Conservation (phyloP, 2,329 filamentous ascomycete species). For the Dothistroma septosporum region DNA sequence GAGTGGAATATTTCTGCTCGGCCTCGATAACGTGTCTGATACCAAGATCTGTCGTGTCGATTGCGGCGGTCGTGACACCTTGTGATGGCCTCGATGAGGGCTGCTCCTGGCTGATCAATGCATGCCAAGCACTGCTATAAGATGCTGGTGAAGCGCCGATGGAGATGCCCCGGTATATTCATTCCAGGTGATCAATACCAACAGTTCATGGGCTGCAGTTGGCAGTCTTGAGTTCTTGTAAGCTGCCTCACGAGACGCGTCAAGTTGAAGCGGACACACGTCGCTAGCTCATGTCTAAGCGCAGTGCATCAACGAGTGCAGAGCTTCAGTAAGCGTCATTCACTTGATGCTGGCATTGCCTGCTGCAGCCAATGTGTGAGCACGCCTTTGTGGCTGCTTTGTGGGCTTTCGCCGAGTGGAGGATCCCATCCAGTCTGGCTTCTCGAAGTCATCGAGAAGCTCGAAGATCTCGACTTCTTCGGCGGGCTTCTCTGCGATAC, state of each 20-base stretch:
- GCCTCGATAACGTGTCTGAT: background rate
- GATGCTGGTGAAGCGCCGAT: background rate
- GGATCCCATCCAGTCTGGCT: background rate
- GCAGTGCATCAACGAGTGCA: background rate
- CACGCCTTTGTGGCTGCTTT: conserved; percentile 4
- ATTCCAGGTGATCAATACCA: background rate
- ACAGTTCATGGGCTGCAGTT: background rate
- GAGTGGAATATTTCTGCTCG: background rate
- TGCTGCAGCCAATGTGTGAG: background rate
- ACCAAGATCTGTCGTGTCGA: background rate
- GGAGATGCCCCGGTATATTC: background rate
- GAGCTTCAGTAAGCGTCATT: background rate
- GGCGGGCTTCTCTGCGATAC: conserved; percentile 17
- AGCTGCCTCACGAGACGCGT: background rate
- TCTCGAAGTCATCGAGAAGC: conserved; percentile 14
- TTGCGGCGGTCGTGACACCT: background rate
- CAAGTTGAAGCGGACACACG: background rate
- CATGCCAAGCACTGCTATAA: background rate
- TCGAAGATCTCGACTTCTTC: conserved; percentile 18
- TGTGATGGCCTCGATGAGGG: background rate
- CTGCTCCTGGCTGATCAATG: background rate
- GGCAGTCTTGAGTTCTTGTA: background rate
- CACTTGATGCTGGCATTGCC: background rate
- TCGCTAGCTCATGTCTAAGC: background rate
- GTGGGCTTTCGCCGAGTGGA: background rate